phyloP scores from a whole-genome alignment of 164 flowering plant species.

The Macadamia integrifolia region DNA sequence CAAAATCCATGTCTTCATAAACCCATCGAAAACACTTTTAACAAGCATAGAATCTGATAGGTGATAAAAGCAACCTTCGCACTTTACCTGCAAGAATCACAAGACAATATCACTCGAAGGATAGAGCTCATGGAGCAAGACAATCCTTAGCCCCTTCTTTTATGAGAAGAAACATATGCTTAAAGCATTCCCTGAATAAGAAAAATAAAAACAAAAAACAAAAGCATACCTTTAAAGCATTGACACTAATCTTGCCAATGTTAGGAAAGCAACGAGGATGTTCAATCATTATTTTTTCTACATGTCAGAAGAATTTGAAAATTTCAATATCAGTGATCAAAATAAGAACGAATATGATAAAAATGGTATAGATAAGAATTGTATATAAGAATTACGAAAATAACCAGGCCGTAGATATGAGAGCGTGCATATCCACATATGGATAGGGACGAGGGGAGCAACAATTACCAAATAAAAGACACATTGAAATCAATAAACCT shows the following conservation, averaged over 20 bases:
- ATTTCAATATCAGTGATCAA: no score
- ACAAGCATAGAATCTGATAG: slow-evolving; percentile 62
- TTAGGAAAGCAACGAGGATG: slow-evolving; percentile 56
- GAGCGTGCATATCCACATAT: background rate
- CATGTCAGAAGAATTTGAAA: background rate
- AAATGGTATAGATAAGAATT: background rate
- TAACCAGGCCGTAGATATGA: no score
- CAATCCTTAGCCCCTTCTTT: background rate
- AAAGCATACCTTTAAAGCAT: slow-evolving; percentile 53
- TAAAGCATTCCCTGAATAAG: no score
- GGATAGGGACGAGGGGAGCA: no score
- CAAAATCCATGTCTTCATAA: slow-evolving; percentile 43
- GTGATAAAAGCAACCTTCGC: slow-evolving; percentile 43
- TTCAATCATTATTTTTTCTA: slow-evolving; percentile 53
- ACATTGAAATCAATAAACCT: no score
- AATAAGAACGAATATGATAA: background rate
- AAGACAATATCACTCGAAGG: slow-evolving; percentile 3
- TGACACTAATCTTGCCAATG: slow-evolving; percentile 42
- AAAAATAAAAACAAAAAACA: no score
- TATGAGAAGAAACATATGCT: background rate
- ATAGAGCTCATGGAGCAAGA: background rate
- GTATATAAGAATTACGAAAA: background rate
- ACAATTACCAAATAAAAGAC: no score
- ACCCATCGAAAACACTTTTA: slow-evolving; percentile 42
- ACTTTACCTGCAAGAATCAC: slow-evolving; percentile 45